Conservation (phyloP, 148 eudicot genomes). For the Rheum nobile region DNA sequence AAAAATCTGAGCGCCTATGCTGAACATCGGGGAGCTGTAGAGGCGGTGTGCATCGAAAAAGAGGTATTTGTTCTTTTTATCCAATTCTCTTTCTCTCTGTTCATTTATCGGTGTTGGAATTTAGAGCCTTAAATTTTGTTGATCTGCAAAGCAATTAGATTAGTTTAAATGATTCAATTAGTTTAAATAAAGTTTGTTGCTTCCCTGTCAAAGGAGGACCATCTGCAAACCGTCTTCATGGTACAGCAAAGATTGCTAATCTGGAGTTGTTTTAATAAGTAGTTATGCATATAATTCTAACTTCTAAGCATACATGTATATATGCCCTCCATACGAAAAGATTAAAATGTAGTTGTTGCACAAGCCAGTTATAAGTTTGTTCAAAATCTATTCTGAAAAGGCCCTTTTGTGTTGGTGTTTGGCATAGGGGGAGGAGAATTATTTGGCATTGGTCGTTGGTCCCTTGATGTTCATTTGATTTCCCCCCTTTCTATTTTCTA, state of each 20-base stretch:
- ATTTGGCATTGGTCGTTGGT: neutral
- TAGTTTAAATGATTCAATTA: too few species aligned
- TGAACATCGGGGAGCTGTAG: too few species aligned
- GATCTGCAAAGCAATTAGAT: too few species aligned
- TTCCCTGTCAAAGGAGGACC: constrained; percentile 64
- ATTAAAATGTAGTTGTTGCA: neutral
- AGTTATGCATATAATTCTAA: neutral
- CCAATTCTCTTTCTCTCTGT: too few species aligned
- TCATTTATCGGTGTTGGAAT: too few species aligned
- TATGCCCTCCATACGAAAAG: neutral
- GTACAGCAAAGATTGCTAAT: constrained; percentile 20
- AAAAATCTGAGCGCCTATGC: too few species aligned
- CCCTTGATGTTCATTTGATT: neutral
- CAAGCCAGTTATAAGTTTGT: neutral
- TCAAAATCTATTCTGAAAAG: neutral
- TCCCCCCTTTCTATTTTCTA: neutral
- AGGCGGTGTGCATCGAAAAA: too few species aligned
- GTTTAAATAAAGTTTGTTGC: too few species aligned
- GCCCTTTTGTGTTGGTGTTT: neutral
- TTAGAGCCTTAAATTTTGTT: too few species aligned
- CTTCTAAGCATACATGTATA: neutral
- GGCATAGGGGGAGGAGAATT: neutral
- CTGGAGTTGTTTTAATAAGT: neutral
- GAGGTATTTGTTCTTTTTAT: too few species aligned
- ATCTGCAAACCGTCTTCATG: constrained; percentile 84